phyloP scores from a whole-genome alignment of 139 green algal species.

The Chlamydomonas eustigma region DNA sequence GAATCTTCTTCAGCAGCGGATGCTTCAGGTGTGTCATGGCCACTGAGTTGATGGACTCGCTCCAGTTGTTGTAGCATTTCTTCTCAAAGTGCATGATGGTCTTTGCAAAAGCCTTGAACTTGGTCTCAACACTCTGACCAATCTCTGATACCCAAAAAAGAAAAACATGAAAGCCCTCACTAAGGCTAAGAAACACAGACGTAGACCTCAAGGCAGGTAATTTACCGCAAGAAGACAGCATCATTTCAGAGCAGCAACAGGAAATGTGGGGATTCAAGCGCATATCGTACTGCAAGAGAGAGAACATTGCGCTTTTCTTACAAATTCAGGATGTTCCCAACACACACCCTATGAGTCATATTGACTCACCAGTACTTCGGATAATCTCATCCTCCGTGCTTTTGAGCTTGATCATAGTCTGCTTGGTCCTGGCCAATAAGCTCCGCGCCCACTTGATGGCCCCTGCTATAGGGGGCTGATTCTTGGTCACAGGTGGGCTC shows the following conservation, averaged over 20 bases:
- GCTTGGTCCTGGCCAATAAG: constrained; percentile 74
- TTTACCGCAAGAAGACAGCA: too few species aligned
- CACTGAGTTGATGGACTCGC: constrained; percentile 54
- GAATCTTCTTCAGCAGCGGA: constrained; percentile 55
- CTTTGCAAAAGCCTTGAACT: constrained; percentile 64
- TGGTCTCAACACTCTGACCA: constrained; percentile 39
- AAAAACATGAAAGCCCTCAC: too few species aligned
- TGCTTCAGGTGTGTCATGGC: constrained; percentile 72
- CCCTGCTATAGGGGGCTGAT: constrained; percentile 80
- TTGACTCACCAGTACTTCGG: constrained; percentile 15
- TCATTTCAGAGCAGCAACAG: too few species aligned
- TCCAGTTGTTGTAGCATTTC: constrained; percentile 67
- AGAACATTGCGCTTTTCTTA: too few species aligned
- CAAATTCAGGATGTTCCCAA: too few species aligned
- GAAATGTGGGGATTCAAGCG: too few species aligned
- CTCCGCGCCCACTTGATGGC: constrained; percentile 80
- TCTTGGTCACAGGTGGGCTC: constrained; percentile 67
- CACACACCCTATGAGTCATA: too few species aligned
- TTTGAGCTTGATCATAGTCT: constrained; percentile 76
- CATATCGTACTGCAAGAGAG: too few species aligned
- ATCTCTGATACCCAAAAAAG: too few species aligned
- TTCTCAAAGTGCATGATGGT: constrained; percentile 86
- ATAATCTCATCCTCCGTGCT: constrained; percentile 51
- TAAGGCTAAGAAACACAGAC: too few species aligned
- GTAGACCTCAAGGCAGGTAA: too few species aligned